phyloP scores from a whole-genome alignment of 1,284 basidiomycete genomes.

The Naganishia albida region DNA sequence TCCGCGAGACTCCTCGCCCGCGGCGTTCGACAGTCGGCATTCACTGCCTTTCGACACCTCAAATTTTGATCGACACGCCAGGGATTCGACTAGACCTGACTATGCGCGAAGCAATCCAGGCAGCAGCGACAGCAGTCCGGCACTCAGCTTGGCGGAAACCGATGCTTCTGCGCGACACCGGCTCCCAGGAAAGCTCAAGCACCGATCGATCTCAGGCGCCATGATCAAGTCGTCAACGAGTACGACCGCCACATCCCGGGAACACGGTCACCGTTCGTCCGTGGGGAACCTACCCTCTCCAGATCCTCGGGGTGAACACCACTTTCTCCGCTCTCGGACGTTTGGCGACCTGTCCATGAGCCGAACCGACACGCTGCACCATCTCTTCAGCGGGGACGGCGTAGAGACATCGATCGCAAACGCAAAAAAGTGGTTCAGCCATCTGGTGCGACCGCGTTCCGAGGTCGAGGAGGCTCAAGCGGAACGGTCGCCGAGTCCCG shows the following conservation, averaged over 20 bases:
- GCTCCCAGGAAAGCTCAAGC: constrained; percentile 7
- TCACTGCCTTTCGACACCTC: not conserved
- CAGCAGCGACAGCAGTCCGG: constrained; percentile 27
- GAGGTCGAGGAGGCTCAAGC: constrained; percentile 5
- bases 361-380: constrained; percentile 14
- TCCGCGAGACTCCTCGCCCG: too few relatives aligned
- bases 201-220: constrained; percentile 15
- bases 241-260: constrained; percentile 1
- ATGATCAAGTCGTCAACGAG: constrained; percentile 12
- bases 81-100: constrained; percentile 27
- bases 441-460: constrained; percentile 19
- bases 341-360: not conserved
- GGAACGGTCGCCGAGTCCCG: constrained; percentile 8
- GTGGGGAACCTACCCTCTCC: not conserved
- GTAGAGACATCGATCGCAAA: constrained; percentile 24
- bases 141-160: not conserved
- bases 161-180: not conserved
- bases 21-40: too few relatives aligned
- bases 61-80: constrained; percentile 33
- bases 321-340: constrained; percentile 13
- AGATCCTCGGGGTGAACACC: constrained; percentile 3
- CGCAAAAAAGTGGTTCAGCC: constrained; percentile 28
- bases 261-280: constrained; percentile 17
- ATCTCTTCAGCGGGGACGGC: constrained; percentile 19
- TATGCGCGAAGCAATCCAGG: constrained; percentile 13